A percentile compares a stretch with the other conserved stretches of the same genome.
Evolutionary conservation across 2,329 filamentous ascomycete species (phyloP).

Genomic region (Truncatella angustata): DNA sequence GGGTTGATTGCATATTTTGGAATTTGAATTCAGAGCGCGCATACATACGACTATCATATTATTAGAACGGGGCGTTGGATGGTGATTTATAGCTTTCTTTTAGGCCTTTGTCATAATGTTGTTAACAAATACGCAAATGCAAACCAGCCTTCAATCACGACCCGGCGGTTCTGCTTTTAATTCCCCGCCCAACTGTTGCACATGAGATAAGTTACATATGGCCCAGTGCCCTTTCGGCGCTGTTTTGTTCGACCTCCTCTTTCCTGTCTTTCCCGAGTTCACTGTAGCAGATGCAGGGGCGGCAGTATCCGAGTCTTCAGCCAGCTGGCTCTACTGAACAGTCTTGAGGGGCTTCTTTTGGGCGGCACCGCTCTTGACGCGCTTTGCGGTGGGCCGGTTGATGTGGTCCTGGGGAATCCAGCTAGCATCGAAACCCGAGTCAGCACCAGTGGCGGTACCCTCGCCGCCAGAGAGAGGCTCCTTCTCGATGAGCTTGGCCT

Average conservation of each 20-base stretch:
- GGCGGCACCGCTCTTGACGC: slow-evolving; percentile 59
- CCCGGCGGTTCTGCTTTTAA: neutral
- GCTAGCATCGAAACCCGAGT: slow-evolving; percentile 81
- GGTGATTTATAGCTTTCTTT: neutral
- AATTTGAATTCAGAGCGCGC: neutral
- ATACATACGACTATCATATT: neutral
- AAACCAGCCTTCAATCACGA: neutral
- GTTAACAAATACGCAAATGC: neutral
- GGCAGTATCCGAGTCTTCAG: neutral
- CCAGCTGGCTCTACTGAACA: slow-evolving; percentile 25
- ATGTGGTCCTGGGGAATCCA: slow-evolving; percentile 93
- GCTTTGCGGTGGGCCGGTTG: slow-evolving; percentile 74
- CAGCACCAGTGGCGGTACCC: slow-evolving; percentile 64
- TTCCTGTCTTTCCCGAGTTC: neutral
- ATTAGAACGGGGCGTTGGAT: neutral
- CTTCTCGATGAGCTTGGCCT: slow-evolving; percentile 59
- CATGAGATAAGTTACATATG: neutral
- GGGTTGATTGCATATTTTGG: neutral
- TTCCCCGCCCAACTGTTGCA: neutral
- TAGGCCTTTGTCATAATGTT: neutral
- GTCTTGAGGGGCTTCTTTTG: slow-evolving; percentile 40
- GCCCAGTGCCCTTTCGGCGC: neutral
- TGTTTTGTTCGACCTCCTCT: neutral
- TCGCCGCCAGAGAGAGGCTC: slow-evolving; percentile 67
- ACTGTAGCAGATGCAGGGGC: neutral